Evolutionary conservation across 176 grass and related monocot genomes (phyloP).

Genomic region (Thalia dealbata): DNA sequence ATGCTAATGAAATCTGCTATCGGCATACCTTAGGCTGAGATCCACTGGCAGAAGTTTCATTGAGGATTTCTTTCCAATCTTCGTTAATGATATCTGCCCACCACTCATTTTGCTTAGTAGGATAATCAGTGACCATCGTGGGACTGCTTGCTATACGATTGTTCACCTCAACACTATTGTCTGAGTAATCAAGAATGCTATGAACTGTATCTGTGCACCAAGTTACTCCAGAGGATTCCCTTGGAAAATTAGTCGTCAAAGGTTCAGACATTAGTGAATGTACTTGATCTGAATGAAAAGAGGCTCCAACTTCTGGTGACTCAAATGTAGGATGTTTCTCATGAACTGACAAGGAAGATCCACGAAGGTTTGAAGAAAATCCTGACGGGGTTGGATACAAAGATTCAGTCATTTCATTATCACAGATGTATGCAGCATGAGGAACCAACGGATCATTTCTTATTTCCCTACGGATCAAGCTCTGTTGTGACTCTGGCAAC

Average conservation of each 20-base stretch:
- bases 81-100: slow-evolving; percentile 29
- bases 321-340: slow-evolving; percentile 24
- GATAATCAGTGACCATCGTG: slow-evolving; percentile 11
- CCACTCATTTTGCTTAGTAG: slow-evolving; percentile 21
- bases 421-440: not conserved
- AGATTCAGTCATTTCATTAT: not conserved
- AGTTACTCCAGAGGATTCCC: slow-evolving; percentile 10
- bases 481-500: slow-evolving; percentile 2
- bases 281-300: slow-evolving; percentile 20
- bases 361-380: slow-evolving; percentile 29
- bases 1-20: too few species aligned
- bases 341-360: slow-evolving; percentile 9
- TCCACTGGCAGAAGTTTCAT: slow-evolving; percentile 17
- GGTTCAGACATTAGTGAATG: not conserved
- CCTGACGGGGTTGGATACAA: slow-evolving; percentile 18
- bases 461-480: not conserved
- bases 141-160: slow-evolving; percentile 3
- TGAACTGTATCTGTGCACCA: slow-evolving; percentile 17
- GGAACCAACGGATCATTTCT: not conserved
- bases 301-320: slow-evolving; percentile 19
- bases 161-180: not conserved
- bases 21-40: slow-evolving; percentile 24
- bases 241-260: slow-evolving; percentile 12
- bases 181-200: not conserved
- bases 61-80: slow-evolving; percentile 35